phyloP scores from a whole-genome alignment of 2,329 filamentous ascomycete species.

The Alternaria panax region DNA sequence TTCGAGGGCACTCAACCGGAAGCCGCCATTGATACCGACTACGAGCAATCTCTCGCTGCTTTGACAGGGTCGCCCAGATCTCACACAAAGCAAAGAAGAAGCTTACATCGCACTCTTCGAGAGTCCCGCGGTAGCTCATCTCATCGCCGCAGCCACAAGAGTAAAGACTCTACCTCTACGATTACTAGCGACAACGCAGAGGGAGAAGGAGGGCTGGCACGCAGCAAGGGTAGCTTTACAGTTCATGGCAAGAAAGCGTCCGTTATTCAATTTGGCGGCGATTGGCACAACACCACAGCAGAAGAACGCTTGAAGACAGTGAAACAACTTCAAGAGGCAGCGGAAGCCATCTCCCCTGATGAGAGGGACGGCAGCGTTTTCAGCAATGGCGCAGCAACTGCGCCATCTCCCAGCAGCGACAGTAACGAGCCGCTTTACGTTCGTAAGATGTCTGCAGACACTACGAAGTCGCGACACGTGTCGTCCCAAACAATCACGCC shows the following conservation, averaged over 20 bases:
- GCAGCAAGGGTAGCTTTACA: constrained; percentile 88
- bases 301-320: constrained; percentile 51
- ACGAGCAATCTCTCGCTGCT: constrained; percentile 35
- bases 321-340: constrained; percentile 47
- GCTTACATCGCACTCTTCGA: constrained; percentile 86
- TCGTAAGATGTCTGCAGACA: constrained; percentile 34
- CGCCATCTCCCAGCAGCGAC: constrained; percentile 27
- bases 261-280: constrained; percentile 94
- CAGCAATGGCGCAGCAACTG: constrained; percentile 33
- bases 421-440: constrained; percentile 32
- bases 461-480: constrained; percentile 44
- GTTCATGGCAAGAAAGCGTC: constrained; percentile 98
- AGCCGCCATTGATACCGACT: constrained; percentile 39
- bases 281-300: constrained; percentile 70
- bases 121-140: constrained; percentile 73
- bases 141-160: constrained; percentile 75
- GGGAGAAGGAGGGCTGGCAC: constrained; percentile 75
- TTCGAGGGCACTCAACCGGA: constrained; percentile 36
- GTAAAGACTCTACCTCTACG: constrained; percentile 74
- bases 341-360: constrained; percentile 34
- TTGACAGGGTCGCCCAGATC: constrained; percentile 57
- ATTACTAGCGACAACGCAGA: constrained; percentile 57
- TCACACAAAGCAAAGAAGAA: constrained; percentile 77
- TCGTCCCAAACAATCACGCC: constrained; percentile 48
- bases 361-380: constrained; percentile 37